A percentile compares a stretch with the other conserved stretches of the same genome.
Conservation (phyloP, 164 flowering plant genomes). For the Hamamelis virginiana region DNA sequence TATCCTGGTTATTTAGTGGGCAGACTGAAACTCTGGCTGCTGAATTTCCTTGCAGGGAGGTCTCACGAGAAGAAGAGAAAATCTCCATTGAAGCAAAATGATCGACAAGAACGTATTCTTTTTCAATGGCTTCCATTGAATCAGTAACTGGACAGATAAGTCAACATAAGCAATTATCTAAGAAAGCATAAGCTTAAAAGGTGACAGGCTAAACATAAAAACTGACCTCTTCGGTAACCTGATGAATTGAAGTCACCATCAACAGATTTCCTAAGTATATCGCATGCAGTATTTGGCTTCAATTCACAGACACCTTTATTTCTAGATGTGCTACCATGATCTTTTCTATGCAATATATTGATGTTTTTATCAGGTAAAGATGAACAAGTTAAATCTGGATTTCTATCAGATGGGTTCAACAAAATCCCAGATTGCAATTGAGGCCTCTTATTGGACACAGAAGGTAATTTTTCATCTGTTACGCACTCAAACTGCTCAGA, state of each 20-base stretch:
- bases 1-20: slow-evolving; percentile 19
- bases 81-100: slow-evolving; percentile 39
- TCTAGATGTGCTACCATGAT: slow-evolving; percentile 8
- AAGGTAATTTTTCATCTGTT: slow-evolving; percentile 16
- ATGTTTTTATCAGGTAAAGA: slow-evolving; percentile 8
- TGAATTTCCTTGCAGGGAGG: slow-evolving; percentile 31
- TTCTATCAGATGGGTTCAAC: slow-evolving; percentile 5
- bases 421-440: slow-evolving; percentile 15
- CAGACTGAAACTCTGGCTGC: slow-evolving; percentile 13
- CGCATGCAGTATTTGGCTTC: slow-evolving; percentile 11
- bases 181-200: not conserved
- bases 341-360: slow-evolving; percentile 1
- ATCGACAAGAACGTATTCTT: slow-evolving; percentile 56
- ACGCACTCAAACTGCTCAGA: slow-evolving; percentile 12
- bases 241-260: slow-evolving; percentile 13
- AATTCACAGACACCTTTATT: not conserved
- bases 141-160: slow-evolving; percentile 38
- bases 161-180: not conserved
- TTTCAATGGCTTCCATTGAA: slow-evolving; percentile 52
- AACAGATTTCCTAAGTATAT: slow-evolving; percentile 18
- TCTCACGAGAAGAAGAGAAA: slow-evolving; percentile 35
- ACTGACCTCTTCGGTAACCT: slow-evolving; percentile 22
- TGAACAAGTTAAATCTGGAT: slow-evolving; percentile 5
- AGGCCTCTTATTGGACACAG: slow-evolving; percentile 16
- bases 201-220: not conserved